Percentiles rank a stretch among this genome's conserved stretches.
These are phyloP conservation scores for Sesbania bispinosa DNA, from an alignment of 306 rosid species.

Conservation along the genomic window DNA sequence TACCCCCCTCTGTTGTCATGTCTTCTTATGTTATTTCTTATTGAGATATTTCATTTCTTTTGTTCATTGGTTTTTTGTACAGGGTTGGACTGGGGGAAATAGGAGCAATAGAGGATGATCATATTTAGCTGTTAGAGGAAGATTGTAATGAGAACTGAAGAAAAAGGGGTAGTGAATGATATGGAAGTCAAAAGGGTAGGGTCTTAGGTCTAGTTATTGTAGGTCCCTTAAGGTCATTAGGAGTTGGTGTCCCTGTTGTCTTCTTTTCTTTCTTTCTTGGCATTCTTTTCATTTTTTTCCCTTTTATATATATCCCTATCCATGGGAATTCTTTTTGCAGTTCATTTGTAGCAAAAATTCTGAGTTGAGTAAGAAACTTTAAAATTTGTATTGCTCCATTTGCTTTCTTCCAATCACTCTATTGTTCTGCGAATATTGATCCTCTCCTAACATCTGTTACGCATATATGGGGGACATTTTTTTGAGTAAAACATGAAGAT, in stretches of 20 bases:
- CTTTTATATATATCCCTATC: conserved; percentile 46
- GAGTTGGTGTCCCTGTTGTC: conserved; percentile 44
- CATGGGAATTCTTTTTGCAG: conserved; percentile 98
- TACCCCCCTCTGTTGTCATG: conserved; percentile 34
- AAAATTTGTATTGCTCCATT: conserved; percentile 39
- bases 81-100: conserved; percentile 62
- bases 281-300: conserved; percentile 49
- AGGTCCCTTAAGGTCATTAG: conserved; percentile 46
- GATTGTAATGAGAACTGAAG: conserved; percentile 47
- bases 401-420: background rate
- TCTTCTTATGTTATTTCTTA: conserved; percentile 47
- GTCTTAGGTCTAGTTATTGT: conserved; percentile 60
- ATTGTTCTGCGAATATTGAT: background rate
- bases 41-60: conserved; percentile 51
- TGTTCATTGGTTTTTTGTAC: conserved; percentile 85
- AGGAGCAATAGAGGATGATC: conserved; percentile 56
- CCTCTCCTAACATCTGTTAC: background rate
- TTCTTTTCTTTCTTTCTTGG: conserved; percentile 25
- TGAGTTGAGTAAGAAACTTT: conserved; percentile 65
- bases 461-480: background rate
- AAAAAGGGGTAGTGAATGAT: conserved; percentile 40
- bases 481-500: background rate
- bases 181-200: conserved; percentile 67
- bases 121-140: conserved; percentile 63
- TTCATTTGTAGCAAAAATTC: conserved; percentile 75